These are phyloP conservation scores for Ceratonia siliqua DNA, from an alignment of 306 rosid species.

Conservation along the genomic window DNA sequence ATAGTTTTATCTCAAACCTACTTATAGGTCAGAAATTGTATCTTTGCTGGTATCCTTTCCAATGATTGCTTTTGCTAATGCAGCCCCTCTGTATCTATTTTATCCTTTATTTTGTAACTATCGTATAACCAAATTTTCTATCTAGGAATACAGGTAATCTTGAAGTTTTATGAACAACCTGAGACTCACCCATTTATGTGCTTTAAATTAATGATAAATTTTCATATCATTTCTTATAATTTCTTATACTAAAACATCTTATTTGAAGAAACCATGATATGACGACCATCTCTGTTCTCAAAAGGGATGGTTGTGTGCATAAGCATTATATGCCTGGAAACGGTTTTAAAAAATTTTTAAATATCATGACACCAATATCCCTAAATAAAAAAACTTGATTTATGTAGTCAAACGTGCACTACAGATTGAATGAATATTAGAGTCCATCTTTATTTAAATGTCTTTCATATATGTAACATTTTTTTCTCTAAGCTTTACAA, in stretches of 20 bases:
- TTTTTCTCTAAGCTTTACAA: conserved; percentile 15
- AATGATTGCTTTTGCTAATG: neutral
- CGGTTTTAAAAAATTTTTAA: neutral
- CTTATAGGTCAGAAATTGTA: neutral
- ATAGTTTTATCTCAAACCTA: neutral
- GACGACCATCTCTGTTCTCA: conserved; percentile 1
- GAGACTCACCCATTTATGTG: neutral
- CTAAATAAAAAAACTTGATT: neutral
- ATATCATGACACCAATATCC: neutral
- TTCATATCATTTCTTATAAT: neutral
- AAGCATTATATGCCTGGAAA: too few relatives aligned
- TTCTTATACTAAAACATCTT: neutral
- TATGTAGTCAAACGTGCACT: neutral
- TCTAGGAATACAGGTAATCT: conserved; percentile 4
- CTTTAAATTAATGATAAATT: conserved; percentile 1
- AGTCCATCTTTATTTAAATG: neutral
- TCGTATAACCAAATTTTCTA: neutral
- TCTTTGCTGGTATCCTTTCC: neutral
- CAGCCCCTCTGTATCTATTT: conserved; percentile 3
- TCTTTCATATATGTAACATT: neutral
- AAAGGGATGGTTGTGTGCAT: neutral
- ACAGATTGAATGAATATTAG: neutral
- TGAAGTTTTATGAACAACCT: neutral
- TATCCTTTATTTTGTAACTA: neutral
- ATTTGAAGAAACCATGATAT: neutral